A percentile compares a stretch with the other conserved stretches of the same genome.
Conservation (phyloP, 257 asterid species). For the Nicotiana attenuata region DNA sequence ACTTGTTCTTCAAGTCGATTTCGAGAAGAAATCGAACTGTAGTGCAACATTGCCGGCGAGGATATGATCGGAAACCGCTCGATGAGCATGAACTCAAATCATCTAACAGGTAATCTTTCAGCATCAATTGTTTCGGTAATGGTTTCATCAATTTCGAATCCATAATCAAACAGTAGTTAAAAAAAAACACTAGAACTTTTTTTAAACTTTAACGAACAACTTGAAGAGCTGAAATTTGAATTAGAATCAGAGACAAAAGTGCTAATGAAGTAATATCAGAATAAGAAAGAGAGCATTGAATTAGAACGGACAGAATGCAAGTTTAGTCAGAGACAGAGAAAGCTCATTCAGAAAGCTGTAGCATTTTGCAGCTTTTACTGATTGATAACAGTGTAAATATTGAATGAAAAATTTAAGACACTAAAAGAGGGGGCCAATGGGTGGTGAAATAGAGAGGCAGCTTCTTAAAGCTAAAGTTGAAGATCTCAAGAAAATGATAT, state of each 20-base stretch:
- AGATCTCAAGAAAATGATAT: constrained; percentile 54
- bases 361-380: background rate
- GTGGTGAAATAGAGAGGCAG: constrained; percentile 51
- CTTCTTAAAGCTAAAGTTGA: constrained; percentile 46
- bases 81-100: constrained; percentile 49
- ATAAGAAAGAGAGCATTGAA: constrained; percentile 14
- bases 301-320: constrained; percentile 7
- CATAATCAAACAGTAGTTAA: background rate
- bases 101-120: constrained; percentile 43
- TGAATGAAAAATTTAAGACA: background rate
- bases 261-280: constrained; percentile 7
- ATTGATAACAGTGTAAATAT: background rate
- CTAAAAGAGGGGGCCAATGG: background rate
- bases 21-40: constrained; percentile 37
- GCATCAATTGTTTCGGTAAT: constrained; percentile 23
- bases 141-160: constrained; percentile 9
- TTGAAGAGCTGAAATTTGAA: background rate
- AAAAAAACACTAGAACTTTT: background rate
- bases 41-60: constrained; percentile 35
- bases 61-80: constrained; percentile 41
- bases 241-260: constrained; percentile 5
- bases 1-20: constrained; percentile 25
- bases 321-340: constrained; percentile 1
- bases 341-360: background rate
- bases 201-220: background rate